phyloP scores from a whole-genome alignment of 2,329 filamentous ascomycete species.

The Aspergillus brasiliensis region DNA sequence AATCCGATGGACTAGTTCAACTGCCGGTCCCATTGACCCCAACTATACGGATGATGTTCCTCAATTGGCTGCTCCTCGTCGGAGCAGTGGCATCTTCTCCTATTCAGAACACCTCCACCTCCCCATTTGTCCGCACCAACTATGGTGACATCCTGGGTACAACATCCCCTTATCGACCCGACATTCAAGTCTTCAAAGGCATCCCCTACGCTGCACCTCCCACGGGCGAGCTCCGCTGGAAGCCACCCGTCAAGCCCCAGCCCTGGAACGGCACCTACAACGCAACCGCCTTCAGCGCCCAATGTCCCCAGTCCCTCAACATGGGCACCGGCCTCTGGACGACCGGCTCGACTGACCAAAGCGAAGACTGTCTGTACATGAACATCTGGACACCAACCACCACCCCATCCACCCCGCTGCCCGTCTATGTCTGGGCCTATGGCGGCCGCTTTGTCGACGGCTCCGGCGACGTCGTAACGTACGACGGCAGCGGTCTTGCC shows the following conservation, averaged over 20 bases:
- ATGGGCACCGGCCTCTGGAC: slow-evolving; percentile 20
- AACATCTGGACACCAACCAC: slow-evolving; percentile 28
- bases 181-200: slow-evolving; percentile 23
- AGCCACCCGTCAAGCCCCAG: neutral
- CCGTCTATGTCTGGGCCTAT: slow-evolving; percentile 24
- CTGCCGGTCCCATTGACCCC: too few species aligned
- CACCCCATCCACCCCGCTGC: slow-evolving; percentile 19
- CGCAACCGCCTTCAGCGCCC: slow-evolving; percentile 18
- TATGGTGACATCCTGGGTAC: slow-evolving; percentile 25
- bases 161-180: slow-evolving; percentile 21
- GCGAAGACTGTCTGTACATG: slow-evolving; percentile 26
- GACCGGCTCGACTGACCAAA: slow-evolving; percentile 36
- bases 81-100: too few species aligned
- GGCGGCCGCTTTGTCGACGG: slow-evolving; percentile 18
- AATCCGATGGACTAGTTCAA: too few species aligned
- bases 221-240: slow-evolving; percentile 10
- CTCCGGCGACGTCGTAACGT: slow-evolving; percentile 17
- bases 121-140: slow-evolving; percentile 10
- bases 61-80: too few species aligned
- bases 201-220: slow-evolving; percentile 23
- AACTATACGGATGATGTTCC: too few species aligned
- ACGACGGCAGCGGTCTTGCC: slow-evolving; percentile 23
- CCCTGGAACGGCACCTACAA: slow-evolving; percentile 14
- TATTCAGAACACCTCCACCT: neutral
- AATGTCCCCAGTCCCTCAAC: slow-evolving; percentile 25